Evolutionary conservation across 257 asterid genomes (phyloP).

Genomic region (Buddleja alternifolia): DNA sequence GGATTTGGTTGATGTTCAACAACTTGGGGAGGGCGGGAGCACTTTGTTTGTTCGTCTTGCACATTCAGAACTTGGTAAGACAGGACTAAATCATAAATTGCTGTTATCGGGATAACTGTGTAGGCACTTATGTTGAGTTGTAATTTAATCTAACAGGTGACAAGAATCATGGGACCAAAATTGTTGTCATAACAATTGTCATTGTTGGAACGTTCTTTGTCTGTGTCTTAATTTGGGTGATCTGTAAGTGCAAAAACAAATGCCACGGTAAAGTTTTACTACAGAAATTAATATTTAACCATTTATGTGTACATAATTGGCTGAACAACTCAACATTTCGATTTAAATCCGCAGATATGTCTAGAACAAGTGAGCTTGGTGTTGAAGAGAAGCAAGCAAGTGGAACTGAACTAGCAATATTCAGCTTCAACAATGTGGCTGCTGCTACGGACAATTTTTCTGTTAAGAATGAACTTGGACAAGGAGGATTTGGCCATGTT

Average conservation of each 20-base stretch:
- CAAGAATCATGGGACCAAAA: slow-evolving; percentile 29
- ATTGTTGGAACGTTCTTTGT: slow-evolving; percentile 42
- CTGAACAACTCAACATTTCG: neutral
- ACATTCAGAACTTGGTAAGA: slow-evolving; percentile 60
- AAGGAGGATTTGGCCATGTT: slow-evolving; percentile 92
- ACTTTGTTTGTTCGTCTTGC: slow-evolving; percentile 62
- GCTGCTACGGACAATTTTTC: slow-evolving; percentile 70
- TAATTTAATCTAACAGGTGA: slow-evolving; percentile 35
- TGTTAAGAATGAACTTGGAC: slow-evolving; percentile 69
- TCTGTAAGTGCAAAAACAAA: slow-evolving; percentile 41
- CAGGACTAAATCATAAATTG: neutral
- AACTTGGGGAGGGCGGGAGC: slow-evolving; percentile 55
- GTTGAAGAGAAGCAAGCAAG: slow-evolving; percentile 57
- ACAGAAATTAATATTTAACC: neutral
- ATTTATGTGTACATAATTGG: neutral
- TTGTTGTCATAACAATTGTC: slow-evolving; percentile 37
- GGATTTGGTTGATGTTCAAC: slow-evolving; percentile 64
- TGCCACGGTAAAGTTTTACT: slow-evolving; percentile 40
- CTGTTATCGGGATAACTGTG: too few species aligned
- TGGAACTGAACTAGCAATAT: slow-evolving; percentile 61
- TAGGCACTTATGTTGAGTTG: neutral
- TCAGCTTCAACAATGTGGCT: slow-evolving; percentile 55
- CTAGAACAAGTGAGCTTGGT: slow-evolving; percentile 42
- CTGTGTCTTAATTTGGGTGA: slow-evolving; percentile 42
- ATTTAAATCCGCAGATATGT: slow-evolving; percentile 48